Base-by-base conservation (phyloP, 768 basidiomycete species). In the Lactifluus pinguis region DNA sequence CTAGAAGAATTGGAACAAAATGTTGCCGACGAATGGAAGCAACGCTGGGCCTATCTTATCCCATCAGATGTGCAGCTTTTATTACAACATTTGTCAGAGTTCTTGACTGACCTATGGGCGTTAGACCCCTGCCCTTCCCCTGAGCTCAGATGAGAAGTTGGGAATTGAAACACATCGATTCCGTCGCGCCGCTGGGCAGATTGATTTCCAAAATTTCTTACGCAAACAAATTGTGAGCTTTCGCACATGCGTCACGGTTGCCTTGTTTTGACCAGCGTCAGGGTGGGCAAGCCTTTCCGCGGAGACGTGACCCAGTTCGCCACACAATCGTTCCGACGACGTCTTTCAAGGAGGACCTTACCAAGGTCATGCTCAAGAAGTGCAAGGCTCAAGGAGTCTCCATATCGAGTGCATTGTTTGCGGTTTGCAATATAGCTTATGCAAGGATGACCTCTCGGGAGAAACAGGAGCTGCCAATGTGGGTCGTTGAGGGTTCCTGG, bases 281-380 rank as follows among this genome's bases (percentile, higher is more conserved):
- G 84, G 86, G 91, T 34, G 89, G 89, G 4, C 91, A 94, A 65
- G 68, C 76, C 5, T 90, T 94, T 70, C 86, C 84, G 44, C 77
- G 75, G 50, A 71, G 69, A 42, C 72, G 76, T 62, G 73, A 75
- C 58, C 69, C 72, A 17, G 65, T 73, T 59, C 78, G 84, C 19
- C 78, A 74, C 59, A 92, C 90, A 0, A 71, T 88, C 60, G 85
- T 91, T 7, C 86, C 85, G 1, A 90, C 86, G 1, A 71, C 84
- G 10, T 77, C 85, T 1, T 83, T 84, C 68, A 76, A 80, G 42
- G 66, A 73, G 38, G 75, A 76, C 17, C 76, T 76, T 34, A 90
- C 90, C 1, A 84, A 80, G 65, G 69, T 69, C 14, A 86, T 89
- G 49, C 74, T 92, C 51, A 80, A 78, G 65, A 79, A 77, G 59